Evolutionary conservation across 345 rosid genomes (phyloP).

Genomic region (Linum tenue): DNA sequence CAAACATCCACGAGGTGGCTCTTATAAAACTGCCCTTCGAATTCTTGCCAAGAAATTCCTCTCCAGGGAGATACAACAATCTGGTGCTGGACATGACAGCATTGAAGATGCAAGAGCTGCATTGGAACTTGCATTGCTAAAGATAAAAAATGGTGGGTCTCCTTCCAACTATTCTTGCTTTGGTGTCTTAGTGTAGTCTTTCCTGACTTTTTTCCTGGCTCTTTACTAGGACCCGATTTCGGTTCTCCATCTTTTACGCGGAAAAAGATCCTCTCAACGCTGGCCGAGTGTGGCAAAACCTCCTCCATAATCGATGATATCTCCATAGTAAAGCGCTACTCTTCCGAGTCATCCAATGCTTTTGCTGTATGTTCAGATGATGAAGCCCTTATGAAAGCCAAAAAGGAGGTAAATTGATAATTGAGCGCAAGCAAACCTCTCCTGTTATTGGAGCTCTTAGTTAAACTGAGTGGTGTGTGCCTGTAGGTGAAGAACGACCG

Average conservation of each 20-base stretch:
- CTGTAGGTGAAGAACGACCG: conserved; percentile 58
- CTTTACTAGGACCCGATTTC: conserved; percentile 71
- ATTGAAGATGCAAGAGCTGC: conserved; percentile 87
- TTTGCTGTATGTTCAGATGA: conserved; percentile 76
- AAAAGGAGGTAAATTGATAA: conserved; percentile 65
- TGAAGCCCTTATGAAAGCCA: conserved; percentile 68
- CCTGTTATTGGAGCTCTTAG: conserved; percentile 55
- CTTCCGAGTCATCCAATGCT: conserved; percentile 63
- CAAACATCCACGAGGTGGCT: conserved; percentile 68
- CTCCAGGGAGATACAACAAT: conserved; percentile 70
- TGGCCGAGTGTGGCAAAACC: conserved; percentile 61
- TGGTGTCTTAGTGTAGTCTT: not conserved
- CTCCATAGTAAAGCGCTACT: conserved; percentile 60
- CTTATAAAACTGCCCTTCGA: conserved; percentile 76
- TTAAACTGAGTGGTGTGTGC: conserved; percentile 49
- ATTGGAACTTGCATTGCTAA: conserved; percentile 76
- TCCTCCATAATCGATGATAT: conserved; percentile 64
- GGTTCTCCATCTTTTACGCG: conserved; percentile 60
- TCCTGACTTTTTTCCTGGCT: conserved; percentile 10
- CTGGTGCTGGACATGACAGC: conserved; percentile 80
- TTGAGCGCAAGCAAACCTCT: conserved; percentile 53
- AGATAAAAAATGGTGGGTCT: conserved; percentile 60
- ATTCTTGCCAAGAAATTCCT: conserved; percentile 74
- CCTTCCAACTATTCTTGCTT: not conserved
- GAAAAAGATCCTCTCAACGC: conserved; percentile 53